A percentile compares a stretch with the other conserved stretches of the same genome.
Conservation (phyloP, 2,329 filamentous ascomycete genomes). For the Clarireedia hainanense region DNA sequence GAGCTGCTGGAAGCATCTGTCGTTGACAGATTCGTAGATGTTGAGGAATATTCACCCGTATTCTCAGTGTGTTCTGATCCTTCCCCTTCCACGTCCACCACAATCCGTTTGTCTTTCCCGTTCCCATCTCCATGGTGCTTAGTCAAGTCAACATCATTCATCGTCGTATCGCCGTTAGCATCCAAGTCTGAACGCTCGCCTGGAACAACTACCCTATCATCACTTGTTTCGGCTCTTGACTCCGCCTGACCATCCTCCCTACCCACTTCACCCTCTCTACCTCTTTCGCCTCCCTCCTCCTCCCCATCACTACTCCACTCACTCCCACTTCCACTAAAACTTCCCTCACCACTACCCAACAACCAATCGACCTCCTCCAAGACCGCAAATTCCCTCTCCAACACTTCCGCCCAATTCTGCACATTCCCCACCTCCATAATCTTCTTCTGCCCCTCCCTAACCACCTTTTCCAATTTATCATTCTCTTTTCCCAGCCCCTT, state of each 20-base stretch:
- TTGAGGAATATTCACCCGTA: conserved; percentile 16
- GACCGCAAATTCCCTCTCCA: conserved; percentile 59
- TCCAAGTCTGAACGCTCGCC: conserved; percentile 5
- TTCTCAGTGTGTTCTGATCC: conserved; percentile 9
- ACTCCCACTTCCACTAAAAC: conserved; percentile 26
- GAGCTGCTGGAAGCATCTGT: conserved; percentile 21
- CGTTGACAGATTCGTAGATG: conserved; percentile 15
- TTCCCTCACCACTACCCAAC: conserved; percentile 37
- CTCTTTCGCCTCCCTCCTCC: conserved; percentile 6
- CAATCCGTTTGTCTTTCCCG: conserved; percentile 13
- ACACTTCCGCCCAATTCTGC: conserved; percentile 81
- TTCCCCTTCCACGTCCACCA: background rate
- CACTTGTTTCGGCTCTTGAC: too few species aligned
- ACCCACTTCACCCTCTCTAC: background rate
- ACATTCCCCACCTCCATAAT: conserved; percentile 75
- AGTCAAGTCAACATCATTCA: conserved; percentile 5
- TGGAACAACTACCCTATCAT: background rate
- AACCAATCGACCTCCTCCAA: conserved; percentile 57
- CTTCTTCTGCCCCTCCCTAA: conserved; percentile 51
- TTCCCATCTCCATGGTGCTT: conserved; percentile 5
- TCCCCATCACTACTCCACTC: conserved; percentile 6
- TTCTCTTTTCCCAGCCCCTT: conserved; percentile 54
- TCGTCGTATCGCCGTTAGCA: conserved; percentile 12
- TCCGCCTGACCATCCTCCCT: background rate
- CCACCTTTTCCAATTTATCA: conserved; percentile 55